These are phyloP conservation scores for Alternaria postmessia DNA, from an alignment of 2,329 filamentous ascomycete genomes.

Conservation along the genomic window DNA sequence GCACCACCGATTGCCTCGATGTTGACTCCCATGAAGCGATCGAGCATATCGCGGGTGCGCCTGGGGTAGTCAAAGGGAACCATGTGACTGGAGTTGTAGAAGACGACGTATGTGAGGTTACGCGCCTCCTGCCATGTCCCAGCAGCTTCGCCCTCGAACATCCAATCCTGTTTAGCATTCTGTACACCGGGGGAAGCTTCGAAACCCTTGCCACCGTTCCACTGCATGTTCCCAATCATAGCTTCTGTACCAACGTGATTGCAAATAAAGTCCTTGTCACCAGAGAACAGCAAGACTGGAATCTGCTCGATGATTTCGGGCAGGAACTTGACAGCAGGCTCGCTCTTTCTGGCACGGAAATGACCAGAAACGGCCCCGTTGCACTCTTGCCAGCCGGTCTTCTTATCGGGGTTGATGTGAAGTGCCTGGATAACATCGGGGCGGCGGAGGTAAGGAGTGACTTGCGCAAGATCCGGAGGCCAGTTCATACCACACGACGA, in stretches of 20 bases:
- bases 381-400: slow-evolving; percentile 91
- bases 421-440: slow-evolving; percentile 81
- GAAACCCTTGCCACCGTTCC: slow-evolving; percentile 92
- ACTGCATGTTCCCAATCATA: slow-evolving; percentile 87
- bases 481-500: slow-evolving; percentile 96
- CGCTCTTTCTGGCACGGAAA: slow-evolving; percentile 75
- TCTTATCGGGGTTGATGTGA: slow-evolving; percentile 82
- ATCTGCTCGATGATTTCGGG: slow-evolving; percentile 80
- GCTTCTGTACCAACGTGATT: slow-evolving; percentile 95
- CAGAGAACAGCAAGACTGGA: slow-evolving; percentile 87
- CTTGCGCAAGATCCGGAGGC: slow-evolving; percentile 81
- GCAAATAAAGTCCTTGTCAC: slow-evolving; percentile 93
- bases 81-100: slow-evolving; percentile 98
- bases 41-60: slow-evolving; percentile 92
- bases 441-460: slow-evolving; percentile 85
- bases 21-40: slow-evolving; percentile 93
- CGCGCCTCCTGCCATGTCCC: slow-evolving; percentile 95
- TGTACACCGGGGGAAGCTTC: slow-evolving; percentile 85
- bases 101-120: slow-evolving; percentile 93
- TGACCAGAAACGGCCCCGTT: slow-evolving; percentile 76
- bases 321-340: slow-evolving; percentile 75
- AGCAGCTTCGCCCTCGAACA: slow-evolving; percentile 85
- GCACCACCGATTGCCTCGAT: slow-evolving; percentile 85
- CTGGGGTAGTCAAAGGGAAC: slow-evolving; percentile 93
- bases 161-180: slow-evolving; percentile 94